Percentiles rank a stretch among this genome's conserved stretches.
Conservation (phyloP, 345 rosid species). For the Litchi chinensis region DNA sequence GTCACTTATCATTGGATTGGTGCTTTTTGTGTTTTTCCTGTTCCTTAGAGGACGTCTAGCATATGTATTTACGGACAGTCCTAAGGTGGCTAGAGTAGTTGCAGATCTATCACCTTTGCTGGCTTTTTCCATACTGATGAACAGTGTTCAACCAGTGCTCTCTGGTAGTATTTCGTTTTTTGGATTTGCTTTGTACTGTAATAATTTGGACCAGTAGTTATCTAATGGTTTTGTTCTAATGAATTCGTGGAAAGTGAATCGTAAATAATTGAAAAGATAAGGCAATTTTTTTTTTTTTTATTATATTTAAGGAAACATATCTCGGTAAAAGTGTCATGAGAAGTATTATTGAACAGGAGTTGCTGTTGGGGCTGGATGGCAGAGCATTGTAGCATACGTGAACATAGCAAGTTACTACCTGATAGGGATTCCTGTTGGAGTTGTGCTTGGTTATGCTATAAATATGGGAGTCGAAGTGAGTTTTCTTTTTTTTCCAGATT, state of each 20-base stretch:
- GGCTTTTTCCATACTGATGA: conserved; percentile 71
- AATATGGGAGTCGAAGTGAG: conserved; percentile 64
- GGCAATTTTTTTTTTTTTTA: no score
- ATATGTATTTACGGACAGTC: conserved; percentile 59
- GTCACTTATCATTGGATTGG: conserved; percentile 59
- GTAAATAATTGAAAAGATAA: neutral
- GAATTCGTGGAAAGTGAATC: neutral
- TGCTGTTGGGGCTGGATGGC: conserved; percentile 86
- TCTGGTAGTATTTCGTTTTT: conserved; percentile 46
- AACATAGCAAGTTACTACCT: conserved; percentile 72
- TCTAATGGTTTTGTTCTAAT: neutral
- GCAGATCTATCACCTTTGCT: conserved; percentile 68
- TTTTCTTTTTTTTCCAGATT: neutral
- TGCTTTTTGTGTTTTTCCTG: conserved; percentile 49
- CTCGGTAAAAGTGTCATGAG: no score
- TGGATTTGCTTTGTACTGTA: neutral
- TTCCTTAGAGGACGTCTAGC: conserved; percentile 56
- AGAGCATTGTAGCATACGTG: conserved; percentile 69
- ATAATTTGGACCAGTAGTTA: neutral
- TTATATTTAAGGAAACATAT: no score
- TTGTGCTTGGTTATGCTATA: conserved; percentile 55
- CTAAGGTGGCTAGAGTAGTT: conserved; percentile 59
- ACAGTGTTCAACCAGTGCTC: conserved; percentile 88
- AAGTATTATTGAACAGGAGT: conserved; percentile 48
- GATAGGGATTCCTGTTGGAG: conserved; percentile 68